Conservation (phyloP, 495 filamentous ascomycete species). For the Diplogelasinospora grovesii region DNA sequence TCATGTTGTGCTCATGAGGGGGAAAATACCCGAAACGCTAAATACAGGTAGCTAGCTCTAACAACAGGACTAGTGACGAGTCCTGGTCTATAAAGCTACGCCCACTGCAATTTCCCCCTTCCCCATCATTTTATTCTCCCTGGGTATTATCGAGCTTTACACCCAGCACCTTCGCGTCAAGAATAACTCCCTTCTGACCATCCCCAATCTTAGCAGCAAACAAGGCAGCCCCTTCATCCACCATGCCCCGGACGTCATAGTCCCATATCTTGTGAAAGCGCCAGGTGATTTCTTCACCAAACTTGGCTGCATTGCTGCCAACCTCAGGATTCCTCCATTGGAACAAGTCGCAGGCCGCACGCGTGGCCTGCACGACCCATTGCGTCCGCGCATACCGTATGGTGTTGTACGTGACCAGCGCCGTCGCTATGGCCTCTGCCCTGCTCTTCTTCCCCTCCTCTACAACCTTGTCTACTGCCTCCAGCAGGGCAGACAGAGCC, state of each 20-base stretch:
- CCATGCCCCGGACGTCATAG: slow-evolving; percentile 31
- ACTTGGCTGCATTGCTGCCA: slow-evolving; percentile 23
- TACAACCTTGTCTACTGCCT: slow-evolving; percentile 9
- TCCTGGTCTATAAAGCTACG: too few relatives aligned
- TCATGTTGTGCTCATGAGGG: too few relatives aligned
- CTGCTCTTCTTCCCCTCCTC: not conserved
- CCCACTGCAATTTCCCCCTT: too few relatives aligned
- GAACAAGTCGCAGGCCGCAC: slow-evolving; percentile 32
- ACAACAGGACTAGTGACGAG: too few relatives aligned
- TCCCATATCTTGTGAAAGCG: slow-evolving; percentile 36
- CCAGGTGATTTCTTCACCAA: slow-evolving; percentile 21
- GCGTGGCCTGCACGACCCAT: slow-evolving; percentile 29
- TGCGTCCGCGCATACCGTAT: slow-evolving; percentile 32
- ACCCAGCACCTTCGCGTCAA: too few relatives aligned
- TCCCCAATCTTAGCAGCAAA: too few relatives aligned
- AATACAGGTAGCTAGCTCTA: too few relatives aligned
- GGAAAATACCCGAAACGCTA: too few relatives aligned
- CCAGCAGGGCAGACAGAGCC: slow-evolving; percentile 35
- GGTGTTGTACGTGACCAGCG: slow-evolving; percentile 32
- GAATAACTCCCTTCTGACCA: too few relatives aligned
- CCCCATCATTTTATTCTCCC: too few relatives aligned
- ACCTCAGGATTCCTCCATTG: slow-evolving; percentile 30
- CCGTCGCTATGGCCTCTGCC: slow-evolving; percentile 16
- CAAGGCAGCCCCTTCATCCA: too few relatives aligned
- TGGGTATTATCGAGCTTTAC: too few relatives aligned